Conservation (phyloP, 352 stramenopile species). For the Chloridella minuta region DNA sequence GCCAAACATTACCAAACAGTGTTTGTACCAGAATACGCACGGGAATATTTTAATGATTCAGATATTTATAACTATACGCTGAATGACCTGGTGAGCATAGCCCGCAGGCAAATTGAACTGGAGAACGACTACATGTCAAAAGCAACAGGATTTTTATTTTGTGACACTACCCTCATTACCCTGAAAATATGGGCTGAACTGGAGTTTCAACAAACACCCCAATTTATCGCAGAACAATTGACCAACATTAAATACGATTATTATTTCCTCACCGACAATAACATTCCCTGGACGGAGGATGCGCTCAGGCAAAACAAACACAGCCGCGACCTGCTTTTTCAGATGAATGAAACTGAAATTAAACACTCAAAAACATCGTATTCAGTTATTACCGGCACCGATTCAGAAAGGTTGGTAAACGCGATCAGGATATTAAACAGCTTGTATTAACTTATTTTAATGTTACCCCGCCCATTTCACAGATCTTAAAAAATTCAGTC, state of each 20-base stretch:
- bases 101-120: not conserved
- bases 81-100: not conserved
- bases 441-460: not conserved
- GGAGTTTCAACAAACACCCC: not conserved
- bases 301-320: not conserved
- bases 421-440: not conserved
- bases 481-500: not conserved
- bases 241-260: not conserved
- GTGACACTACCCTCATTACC: not conserved
- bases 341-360: not conserved
- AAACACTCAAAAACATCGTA: not conserved
- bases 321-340: not conserved
- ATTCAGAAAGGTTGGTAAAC: not conserved
- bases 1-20: not conserved
- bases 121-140: not conserved
- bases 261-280: not conserved
- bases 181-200: not conserved
- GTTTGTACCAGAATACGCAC: not conserved
- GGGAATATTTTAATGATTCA: not conserved
- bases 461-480: not conserved
- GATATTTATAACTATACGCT: not conserved
- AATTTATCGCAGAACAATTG: constrained; percentile 4
- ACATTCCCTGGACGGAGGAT: not conserved
- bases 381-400: not conserved
- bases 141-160: not conserved